Conservation (phyloP, 1,284 basidiomycete species). For the Xerocomus alliaceus region DNA sequence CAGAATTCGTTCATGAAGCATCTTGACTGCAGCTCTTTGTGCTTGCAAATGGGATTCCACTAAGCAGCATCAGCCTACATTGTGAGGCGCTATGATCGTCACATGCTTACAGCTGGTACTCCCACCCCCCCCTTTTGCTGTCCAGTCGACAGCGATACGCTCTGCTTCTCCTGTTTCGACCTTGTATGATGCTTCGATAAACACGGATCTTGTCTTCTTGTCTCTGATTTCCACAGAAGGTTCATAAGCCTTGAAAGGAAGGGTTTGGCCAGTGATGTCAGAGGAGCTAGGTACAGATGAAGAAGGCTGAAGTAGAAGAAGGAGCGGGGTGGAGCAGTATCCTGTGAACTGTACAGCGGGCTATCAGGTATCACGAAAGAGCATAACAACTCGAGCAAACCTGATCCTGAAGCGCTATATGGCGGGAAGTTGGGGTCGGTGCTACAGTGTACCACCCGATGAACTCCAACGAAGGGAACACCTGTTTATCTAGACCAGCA, state of each 20-base stretch:
- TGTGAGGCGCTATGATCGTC: background rate
- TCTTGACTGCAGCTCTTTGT: slow-evolving; percentile 93
- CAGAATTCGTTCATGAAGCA: slow-evolving; percentile 90
- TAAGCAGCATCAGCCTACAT: slow-evolving; percentile 43
- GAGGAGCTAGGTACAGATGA: slow-evolving; percentile 54
- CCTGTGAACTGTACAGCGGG: slow-evolving; percentile 61
- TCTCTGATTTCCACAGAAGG: slow-evolving; percentile 84
- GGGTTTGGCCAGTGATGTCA: slow-evolving; percentile 68
- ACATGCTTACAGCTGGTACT: slow-evolving; percentile 73
- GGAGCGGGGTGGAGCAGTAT: slow-evolving; percentile 78
- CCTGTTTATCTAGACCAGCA: slow-evolving; percentile 82
- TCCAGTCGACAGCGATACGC: slow-evolving; percentile 96
- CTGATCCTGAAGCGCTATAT: slow-evolving; percentile 87
- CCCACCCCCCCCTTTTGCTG: slow-evolving; percentile 86
- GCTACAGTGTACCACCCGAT: slow-evolving; percentile 97
- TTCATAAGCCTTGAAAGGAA: slow-evolving; percentile 91
- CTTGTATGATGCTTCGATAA: slow-evolving; percentile 80
- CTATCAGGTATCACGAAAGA: background rate
- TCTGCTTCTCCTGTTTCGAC: slow-evolving; percentile 99
- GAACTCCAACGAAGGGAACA: slow-evolving; percentile 95
- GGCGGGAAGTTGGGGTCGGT: slow-evolving; percentile 68
- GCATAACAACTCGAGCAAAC: slow-evolving; percentile 47
- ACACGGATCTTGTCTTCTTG: slow-evolving; percentile 77
- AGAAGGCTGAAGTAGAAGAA: slow-evolving; percentile 72
- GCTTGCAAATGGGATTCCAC: slow-evolving; percentile 90